These are phyloP conservation scores for Zostera marina DNA, from an alignment of 116 monocot genomes.

Conservation along the genomic window DNA sequence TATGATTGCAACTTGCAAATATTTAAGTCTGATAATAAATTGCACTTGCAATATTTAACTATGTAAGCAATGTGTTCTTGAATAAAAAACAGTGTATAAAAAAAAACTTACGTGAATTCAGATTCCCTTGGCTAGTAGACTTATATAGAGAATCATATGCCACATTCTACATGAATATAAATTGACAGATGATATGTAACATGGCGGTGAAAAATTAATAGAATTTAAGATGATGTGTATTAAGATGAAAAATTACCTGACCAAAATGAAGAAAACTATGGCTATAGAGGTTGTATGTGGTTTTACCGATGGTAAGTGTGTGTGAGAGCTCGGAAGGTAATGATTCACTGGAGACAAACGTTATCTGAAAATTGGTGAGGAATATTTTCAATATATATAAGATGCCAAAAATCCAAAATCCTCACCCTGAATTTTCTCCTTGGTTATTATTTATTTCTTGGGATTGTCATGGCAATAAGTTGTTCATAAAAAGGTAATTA, in stretches of 20 bases:
- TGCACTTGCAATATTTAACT: neutral
- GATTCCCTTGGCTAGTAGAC: constrained; percentile 24
- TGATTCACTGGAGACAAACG: constrained; percentile 55
- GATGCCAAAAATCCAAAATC: neutral
- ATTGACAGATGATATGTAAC: neutral
- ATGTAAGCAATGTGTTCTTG: neutral
- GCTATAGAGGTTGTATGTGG: constrained; percentile 59
- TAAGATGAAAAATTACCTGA: constrained; percentile 36
- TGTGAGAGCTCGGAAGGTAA: constrained; percentile 48
- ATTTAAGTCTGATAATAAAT: neutral
- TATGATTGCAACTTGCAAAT: neutral
- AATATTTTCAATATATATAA: constrained; percentile 1
- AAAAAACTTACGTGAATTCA: constrained; percentile 41
- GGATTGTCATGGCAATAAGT: too few species aligned
- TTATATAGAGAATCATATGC: constrained; percentile 60
- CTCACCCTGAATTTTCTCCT: neutral
- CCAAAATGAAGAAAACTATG: constrained; percentile 93
- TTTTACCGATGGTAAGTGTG: constrained; percentile 57
- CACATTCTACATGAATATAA: constrained; percentile 48
- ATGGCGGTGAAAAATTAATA: neutral
- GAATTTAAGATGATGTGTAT: neutral
- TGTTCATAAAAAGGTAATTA: neutral
- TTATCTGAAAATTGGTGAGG: constrained; percentile 6
- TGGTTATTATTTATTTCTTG: too few species aligned
- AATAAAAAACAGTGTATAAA: constrained; percentile 1